These are phyloP conservation scores for Aegilops tauschii DNA, from an alignment of 176 grass and related monocot species.

Conservation along the genomic window DNA sequence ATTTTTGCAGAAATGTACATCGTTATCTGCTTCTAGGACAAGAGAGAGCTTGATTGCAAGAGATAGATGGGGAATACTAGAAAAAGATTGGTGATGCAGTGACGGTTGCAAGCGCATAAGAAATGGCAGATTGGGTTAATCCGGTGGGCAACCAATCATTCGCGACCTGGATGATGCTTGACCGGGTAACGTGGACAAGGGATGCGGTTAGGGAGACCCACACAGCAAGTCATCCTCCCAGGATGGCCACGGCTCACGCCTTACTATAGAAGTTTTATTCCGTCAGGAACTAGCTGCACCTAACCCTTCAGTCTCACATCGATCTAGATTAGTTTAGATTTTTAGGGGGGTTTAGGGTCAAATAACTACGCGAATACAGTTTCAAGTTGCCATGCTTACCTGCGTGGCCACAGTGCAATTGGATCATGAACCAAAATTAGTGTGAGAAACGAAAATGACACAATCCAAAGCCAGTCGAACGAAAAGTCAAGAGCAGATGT, in stretches of 20 bases:
- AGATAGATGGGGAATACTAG: neutral
- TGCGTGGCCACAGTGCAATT: no score
- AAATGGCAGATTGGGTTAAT: conserved; percentile 25
- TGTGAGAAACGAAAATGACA: neutral
- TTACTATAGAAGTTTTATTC: no score
- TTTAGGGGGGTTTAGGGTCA: neutral
- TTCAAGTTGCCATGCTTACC: neutral
- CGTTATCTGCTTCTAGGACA: neutral
- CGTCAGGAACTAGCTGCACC: neutral
- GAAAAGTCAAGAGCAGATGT: neutral
- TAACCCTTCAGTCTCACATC: neutral
- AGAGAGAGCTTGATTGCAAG: neutral
- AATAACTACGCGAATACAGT: neutral
- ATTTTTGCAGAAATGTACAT: neutral
- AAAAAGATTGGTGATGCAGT: neutral
- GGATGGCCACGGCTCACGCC: neutral
- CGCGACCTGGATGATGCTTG: conserved; percentile 8
- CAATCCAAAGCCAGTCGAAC: no score
- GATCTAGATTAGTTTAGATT: neutral
- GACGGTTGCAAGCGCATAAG: conserved; percentile 4
- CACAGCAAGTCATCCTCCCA: conserved; percentile 19
- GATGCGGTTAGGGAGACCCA: conserved; percentile 43
- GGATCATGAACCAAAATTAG: no score
- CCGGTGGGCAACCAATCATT: conserved; percentile 37
- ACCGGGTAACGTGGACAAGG: conserved; percentile 21